phyloP scores from a whole-genome alignment of 2,329 filamentous ascomycete genomes.

The Scortechinia acanthostroma region DNA sequence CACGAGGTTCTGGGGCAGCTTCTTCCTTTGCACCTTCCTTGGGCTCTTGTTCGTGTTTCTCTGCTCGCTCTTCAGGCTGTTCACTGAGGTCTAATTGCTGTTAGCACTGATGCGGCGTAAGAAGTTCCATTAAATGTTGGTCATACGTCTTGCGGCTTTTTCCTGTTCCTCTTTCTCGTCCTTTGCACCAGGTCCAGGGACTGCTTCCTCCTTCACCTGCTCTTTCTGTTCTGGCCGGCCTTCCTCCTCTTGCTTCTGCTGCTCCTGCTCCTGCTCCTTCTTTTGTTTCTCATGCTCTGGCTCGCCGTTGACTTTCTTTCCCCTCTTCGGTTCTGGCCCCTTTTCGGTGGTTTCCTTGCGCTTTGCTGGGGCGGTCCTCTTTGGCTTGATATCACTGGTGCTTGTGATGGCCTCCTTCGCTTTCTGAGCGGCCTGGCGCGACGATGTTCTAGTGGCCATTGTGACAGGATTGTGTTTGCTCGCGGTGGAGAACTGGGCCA shows the following conservation, averaged over 20 bases:
- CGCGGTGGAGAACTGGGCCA: too few species aligned
- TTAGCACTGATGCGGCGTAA: neutral
- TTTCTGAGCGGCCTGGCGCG: slow-evolving; percentile 1
- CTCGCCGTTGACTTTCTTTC: neutral
- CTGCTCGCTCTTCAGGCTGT: neutral
- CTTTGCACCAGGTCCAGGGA: too few species aligned
- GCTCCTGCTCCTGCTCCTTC: neutral
- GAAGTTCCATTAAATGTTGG: neutral
- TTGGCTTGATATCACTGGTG: neutral
- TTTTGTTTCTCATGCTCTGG: neutral
- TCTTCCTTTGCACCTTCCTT: too few species aligned
- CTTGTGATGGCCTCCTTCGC: slow-evolving; percentile 2
- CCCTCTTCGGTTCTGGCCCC: neutral
- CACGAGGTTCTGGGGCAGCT: too few species aligned
- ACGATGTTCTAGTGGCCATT: neutral
- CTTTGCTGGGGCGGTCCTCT: neutral
- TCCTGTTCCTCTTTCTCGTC: neutral
- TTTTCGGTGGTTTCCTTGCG: neutral
- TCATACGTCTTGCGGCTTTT: neutral
- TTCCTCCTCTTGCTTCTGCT: neutral
- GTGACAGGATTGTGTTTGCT: neutral
- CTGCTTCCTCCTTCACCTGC: neutral
- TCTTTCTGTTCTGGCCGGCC: neutral
- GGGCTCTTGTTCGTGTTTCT: too few species aligned
- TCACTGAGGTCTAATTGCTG: neutral